Evolutionary conservation across 257 asterid species (phyloP).

Genomic region (Nicotiana attenuata): DNA sequence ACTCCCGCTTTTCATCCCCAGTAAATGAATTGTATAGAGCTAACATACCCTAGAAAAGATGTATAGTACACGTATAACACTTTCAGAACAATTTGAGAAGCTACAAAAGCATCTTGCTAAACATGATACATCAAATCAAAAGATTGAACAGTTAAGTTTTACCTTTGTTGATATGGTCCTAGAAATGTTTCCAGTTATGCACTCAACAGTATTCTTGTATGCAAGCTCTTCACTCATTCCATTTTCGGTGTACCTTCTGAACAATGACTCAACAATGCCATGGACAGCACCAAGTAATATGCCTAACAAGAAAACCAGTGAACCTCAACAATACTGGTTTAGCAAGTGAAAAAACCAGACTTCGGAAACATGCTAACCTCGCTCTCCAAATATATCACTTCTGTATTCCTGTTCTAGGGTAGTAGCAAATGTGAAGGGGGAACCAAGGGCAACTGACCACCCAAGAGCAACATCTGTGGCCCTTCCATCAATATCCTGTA

Average conservation of each 20-base stretch:
- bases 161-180: slow-evolving; percentile 92
- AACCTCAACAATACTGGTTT: slow-evolving; percentile 8
- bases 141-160: not conserved
- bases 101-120: not conserved
- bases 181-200: slow-evolving; percentile 81
- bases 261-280: slow-evolving; percentile 84
- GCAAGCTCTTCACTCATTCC: slow-evolving; percentile 92
- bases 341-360: not conserved
- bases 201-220: slow-evolving; percentile 88
- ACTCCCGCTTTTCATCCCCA: slow-evolving; percentile 69
- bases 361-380: slow-evolving; percentile 44
- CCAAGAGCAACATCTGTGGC: slow-evolving; percentile 99
- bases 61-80: not conserved
- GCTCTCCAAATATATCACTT: slow-evolving; percentile 96
- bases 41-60: slow-evolving; percentile 62
- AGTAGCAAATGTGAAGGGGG: slow-evolving; percentile 92
- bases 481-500: slow-evolving; percentile 89
- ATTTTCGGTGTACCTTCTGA: slow-evolving; percentile 88
- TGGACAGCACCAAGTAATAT: slow-evolving; percentile 96
- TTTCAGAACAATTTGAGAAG: not conserved
- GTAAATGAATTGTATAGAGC: slow-evolving; percentile 68
- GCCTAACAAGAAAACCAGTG: slow-evolving; percentile 35
- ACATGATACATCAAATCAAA: not conserved
- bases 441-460: slow-evolving; percentile 96
- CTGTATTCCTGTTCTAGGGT: slow-evolving; percentile 84